Evolutionary conservation across 768 basidiomycete genomes (phyloP), one percentile per base, ranked within the genome.

Genomic region (Hortiboletus campestris): DNA sequence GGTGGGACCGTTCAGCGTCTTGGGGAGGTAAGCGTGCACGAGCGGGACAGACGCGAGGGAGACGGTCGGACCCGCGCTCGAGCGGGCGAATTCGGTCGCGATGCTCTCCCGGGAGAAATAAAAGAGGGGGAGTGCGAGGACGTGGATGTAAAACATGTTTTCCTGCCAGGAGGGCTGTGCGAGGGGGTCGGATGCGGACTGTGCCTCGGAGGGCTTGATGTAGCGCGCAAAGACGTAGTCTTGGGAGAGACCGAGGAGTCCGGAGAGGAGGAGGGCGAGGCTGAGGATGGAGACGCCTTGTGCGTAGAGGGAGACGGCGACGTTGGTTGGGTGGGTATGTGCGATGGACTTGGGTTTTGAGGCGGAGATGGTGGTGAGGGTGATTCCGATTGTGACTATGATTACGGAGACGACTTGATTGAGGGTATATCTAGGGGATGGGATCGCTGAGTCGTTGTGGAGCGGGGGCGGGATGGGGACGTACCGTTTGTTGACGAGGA

Each of bases 61-160:
- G 38, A 66, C 28, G 45, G 4, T 13, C 2, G 67, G 54, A 17
- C 67, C 60, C 36, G 56, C 16, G 34, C 14, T 41, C 50, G 63
- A 40, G 0, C 57, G 53, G 1, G 45, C 41, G 35, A 72, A 48
- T 28, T 67, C 66, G 16, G 63, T 53, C 9, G 63, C 41, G 53
- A 93, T 75, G 63, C 81, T 82, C 19, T 74, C 63, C 1, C 83
- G 74, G 38, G 89, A 74, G 53, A 83, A 82, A 55, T 80, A 56
- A 74, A 94, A 93, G 77, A 92, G 78, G 7, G 90, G 91, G 13
- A 94, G 77, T 13, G 85, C 82, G 50, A 93, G 81, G 64, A 86
- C 83, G 71, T 94, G 91, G 20, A 91, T 78, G 74, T 94, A 98
- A 75, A 96, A 98, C 82, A 98, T 84, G 47, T 84, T 86, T 72